Conservation (phyloP, 106 monocot genomes). For the Xerophyta viscosa region DNA sequence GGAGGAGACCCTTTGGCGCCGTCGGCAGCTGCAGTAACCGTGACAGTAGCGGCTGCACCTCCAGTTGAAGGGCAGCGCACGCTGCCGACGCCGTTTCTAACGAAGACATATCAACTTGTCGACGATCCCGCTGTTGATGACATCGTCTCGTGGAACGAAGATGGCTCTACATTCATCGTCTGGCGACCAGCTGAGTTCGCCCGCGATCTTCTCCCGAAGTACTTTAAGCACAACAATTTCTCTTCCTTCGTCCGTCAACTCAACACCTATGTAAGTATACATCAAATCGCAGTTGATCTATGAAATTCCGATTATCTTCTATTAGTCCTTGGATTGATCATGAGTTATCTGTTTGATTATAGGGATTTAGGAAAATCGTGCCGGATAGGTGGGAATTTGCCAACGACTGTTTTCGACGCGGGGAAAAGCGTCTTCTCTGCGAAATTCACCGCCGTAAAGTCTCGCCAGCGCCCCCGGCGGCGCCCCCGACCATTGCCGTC, state of each 20-base stretch:
- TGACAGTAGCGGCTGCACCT: slow-evolving; percentile 9
- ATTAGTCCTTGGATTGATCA: slow-evolving; percentile 7
- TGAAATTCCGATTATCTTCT: no score
- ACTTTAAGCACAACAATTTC: slow-evolving; percentile 10
- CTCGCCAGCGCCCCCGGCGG: no score
- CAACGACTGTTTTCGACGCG: slow-evolving; percentile 64
- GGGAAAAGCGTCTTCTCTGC: slow-evolving; percentile 62
- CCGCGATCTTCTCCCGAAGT: slow-evolving; percentile 11
- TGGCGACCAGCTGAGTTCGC: slow-evolving; percentile 18
- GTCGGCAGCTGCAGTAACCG: background rate
- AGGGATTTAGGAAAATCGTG: slow-evolving; percentile 78
- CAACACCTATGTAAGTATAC: slow-evolving; percentile 14
- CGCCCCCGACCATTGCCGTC: background rate
- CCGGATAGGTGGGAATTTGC: slow-evolving; percentile 89
- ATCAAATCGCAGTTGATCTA: no score
- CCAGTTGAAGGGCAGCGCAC: background rate
- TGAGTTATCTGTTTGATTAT: background rate
- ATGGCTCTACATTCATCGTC: slow-evolving; percentile 15
- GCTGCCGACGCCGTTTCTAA: slow-evolving; percentile 13
- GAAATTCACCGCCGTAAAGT: no score
- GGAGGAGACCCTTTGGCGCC: background rate
- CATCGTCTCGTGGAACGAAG: slow-evolving; percentile 14
- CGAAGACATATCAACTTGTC: slow-evolving; percentile 13
- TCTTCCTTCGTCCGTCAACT: slow-evolving; percentile 18
- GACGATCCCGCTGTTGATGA: slow-evolving; percentile 12